phyloP scores from a whole-genome alignment of 225 moss, liverwort and hornwort species.

The Ulota crispa region DNA sequence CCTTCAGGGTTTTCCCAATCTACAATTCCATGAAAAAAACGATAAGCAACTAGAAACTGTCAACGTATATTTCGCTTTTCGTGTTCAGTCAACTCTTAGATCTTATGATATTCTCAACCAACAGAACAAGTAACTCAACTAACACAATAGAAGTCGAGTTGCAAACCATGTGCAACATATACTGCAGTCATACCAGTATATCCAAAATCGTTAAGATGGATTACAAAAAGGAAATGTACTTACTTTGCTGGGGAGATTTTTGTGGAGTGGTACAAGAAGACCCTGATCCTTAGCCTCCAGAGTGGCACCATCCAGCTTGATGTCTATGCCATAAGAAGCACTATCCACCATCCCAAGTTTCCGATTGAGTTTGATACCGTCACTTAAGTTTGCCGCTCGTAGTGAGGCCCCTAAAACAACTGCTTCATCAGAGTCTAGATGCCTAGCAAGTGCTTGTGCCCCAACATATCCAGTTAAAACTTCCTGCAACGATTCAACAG shows the following conservation, averaged over 20 bases:
- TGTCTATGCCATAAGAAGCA: conserved; percentile 75
- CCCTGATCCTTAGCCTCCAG: conserved; percentile 62
- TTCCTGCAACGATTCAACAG: conserved; percentile 54
- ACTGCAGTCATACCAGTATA: not conserved
- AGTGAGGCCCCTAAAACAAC: conserved; percentile 84
- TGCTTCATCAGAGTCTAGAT: conserved; percentile 97
- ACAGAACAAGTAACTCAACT: not conserved
- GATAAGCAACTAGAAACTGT: conserved; percentile 6
- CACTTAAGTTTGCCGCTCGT: conserved; percentile 96
- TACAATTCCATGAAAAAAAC: conserved; percentile 24
- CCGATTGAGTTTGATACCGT: conserved; percentile 97
- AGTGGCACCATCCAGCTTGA: conserved; percentile 74
- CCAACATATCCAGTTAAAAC: conserved; percentile 78
- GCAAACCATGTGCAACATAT: conserved; percentile 1
- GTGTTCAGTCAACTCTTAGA: not conserved
- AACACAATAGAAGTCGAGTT: not conserved
- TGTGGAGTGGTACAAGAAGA: conserved; percentile 70
- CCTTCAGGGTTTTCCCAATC: conserved; percentile 80
- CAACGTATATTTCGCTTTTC: not conserved
- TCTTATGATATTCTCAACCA: conserved; percentile 2
- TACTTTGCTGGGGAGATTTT: conserved; percentile 93
- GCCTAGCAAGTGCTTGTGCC: conserved; percentile 74
- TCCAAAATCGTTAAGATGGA: not conserved
- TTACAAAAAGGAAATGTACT: not conserved
- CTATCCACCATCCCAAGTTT: conserved; percentile 98